Evolutionary conservation across 2,329 filamentous ascomycete genomes (phyloP), one percentile per base, ranked within the genome.

Genomic region (Aspergillus sp.): DNA sequence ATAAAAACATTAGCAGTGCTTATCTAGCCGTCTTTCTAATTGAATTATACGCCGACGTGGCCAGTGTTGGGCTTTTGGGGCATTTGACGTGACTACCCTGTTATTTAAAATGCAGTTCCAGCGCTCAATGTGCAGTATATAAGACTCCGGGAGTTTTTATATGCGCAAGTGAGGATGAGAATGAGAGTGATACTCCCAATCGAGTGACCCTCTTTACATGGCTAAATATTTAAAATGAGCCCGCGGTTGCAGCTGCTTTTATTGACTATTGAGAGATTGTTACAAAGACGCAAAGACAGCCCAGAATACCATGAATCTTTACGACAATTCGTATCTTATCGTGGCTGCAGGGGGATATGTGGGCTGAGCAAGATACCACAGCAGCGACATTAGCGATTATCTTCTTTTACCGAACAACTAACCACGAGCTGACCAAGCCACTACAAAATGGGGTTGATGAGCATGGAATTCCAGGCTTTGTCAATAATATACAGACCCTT

Each of bases 81-180:
- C 59, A 62, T 48, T 42, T 66, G 34, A 59, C 58, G 8, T 69
- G 67, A 67, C 22, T 67, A 5, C 60, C 67, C 15, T 60, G 57
- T 0, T 55, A 68, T 30, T 60, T 70, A 22, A 20, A 63, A 32
- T 43, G 9, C 50, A 15, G 62, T 64, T 8, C 65, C 64, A 0
- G 49, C 52, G 1, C 38, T 66, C 7, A 64, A 65, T 20, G 48
- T 13, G 5, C 57, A 63, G 11, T 60, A 61, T 41, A 34, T 62
- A 5, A 49, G 53, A n/a, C 59, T 59, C 41, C 61, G 54, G 48
- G 30, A 50, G 12, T 53, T 51, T 36, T 20, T 58, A 18, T 9
- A 34, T n/a, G 44, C 18, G 1, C 36, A 48, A 5, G 53, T 56
- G 9, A n/a, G 32, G n/a, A 39, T 30, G 30, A 38, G 53, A n/a